These are phyloP conservation scores for Penicillium subrubescens DNA, from an alignment of 495 filamentous ascomycete species.

Conservation along the genomic window DNA sequence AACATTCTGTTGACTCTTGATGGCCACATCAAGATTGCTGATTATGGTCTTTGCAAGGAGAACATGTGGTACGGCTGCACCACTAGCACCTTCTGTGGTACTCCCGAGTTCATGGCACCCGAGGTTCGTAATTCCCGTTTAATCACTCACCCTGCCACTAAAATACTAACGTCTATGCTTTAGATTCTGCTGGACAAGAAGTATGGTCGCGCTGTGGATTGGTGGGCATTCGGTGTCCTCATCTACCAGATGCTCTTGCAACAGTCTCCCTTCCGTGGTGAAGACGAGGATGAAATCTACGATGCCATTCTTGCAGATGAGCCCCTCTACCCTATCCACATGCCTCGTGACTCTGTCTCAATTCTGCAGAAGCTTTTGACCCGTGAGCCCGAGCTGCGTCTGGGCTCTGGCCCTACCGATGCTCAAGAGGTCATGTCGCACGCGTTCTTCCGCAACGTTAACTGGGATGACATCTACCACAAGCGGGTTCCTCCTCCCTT, in stretches of 20 bases:
- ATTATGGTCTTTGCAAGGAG: slow-evolving; percentile 99
- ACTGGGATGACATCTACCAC: slow-evolving; percentile 98
- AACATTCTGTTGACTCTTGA: slow-evolving; percentile 96
- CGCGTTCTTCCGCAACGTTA: slow-evolving; percentile 95
- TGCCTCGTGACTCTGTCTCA: slow-evolving; percentile 96
- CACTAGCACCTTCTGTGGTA: slow-evolving; percentile 98
- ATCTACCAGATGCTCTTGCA: slow-evolving; percentile 99
- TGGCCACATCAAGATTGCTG: slow-evolving; percentile 97
- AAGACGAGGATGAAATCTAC: slow-evolving; percentile 99
- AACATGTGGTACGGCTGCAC: slow-evolving; percentile 99
- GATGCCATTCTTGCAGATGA: slow-evolving; percentile 98
- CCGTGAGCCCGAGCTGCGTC: slow-evolving; percentile 87
- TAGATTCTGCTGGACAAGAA: slow-evolving; percentile 98
- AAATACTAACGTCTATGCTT: slow-evolving; percentile 18
- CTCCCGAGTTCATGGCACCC: slow-evolving; percentile 98
- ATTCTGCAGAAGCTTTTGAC: slow-evolving; percentile 98
- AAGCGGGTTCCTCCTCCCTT: slow-evolving; percentile 91
- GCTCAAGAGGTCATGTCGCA: slow-evolving; percentile 99
- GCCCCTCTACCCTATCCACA: slow-evolving; percentile 97
- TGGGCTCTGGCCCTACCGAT: slow-evolving; percentile 94
- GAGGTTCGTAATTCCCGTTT: slow-evolving; percentile 62
- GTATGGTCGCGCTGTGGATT: slow-evolving; percentile 97
- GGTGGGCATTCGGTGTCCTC: slow-evolving; percentile 99
- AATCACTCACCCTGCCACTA: not conserved
- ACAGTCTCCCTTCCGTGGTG: slow-evolving; percentile 97